phyloP scores from a whole-genome alignment of 2,329 filamentous ascomycete genomes.

The Hysterium pulicare region DNA sequence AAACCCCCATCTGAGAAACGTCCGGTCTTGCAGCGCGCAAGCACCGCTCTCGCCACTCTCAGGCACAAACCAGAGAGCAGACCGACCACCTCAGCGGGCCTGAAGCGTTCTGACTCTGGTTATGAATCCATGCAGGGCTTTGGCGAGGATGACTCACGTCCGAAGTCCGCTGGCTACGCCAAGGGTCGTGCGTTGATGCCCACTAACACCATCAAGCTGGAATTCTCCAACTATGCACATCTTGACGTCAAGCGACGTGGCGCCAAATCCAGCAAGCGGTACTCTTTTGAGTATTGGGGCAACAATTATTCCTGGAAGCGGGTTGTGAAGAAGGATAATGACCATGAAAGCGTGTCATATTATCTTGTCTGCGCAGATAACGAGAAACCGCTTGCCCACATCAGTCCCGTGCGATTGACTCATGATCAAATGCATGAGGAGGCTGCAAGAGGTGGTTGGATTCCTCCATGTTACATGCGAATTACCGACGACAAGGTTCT shows the following conservation, averaged over 20 bases:
- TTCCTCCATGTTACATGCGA: conserved; percentile 87
- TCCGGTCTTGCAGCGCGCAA: conserved; percentile 56
- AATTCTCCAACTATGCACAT: conserved; percentile 96
- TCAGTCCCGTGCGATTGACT: conserved; percentile 75
- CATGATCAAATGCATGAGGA: conserved; percentile 69
- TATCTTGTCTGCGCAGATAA: conserved; percentile 70
- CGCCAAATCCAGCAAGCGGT: conserved; percentile 65
- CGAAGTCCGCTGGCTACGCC: conserved; percentile 30
- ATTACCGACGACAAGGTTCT: conserved; percentile 74
- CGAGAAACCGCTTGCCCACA: conserved; percentile 69
- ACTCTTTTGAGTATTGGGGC: conserved; percentile 95
- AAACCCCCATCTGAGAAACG: conserved; percentile 51
- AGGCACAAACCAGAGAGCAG: conserved; percentile 55
- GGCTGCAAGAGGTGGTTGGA: conserved; percentile 76
- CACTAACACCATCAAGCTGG: conserved; percentile 79
- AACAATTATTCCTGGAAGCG: conserved; percentile 81
- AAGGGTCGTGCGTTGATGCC: conserved; percentile 47
- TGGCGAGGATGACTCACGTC: conserved; percentile 27
- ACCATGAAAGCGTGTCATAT: conserved; percentile 65
- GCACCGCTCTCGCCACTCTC: conserved; percentile 56
- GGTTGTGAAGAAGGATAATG: conserved; percentile 64
- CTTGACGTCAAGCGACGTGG: conserved; percentile 74
- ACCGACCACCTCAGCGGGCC: conserved; percentile 37
- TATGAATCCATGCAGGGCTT: conserved; percentile 47
- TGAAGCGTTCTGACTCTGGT: conserved; percentile 58